Conservation (phyloP, 2,329 filamentous ascomycete species). For the Stachybotrys echinatus region DNA sequence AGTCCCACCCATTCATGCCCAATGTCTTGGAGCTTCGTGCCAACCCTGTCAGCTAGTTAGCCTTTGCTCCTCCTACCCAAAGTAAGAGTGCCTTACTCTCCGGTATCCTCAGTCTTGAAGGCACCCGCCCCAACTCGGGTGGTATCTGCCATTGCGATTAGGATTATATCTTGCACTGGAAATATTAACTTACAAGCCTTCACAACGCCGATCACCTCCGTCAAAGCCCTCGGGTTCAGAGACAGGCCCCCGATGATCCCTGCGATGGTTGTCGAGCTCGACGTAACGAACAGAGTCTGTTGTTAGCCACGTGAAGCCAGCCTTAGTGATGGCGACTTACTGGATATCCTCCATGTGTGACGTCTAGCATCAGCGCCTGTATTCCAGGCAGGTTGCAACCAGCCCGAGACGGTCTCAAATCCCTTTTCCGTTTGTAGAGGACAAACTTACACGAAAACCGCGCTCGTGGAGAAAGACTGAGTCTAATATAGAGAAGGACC, state of each 20-base stretch:
- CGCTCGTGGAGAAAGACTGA: not conserved
- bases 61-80: conserved; percentile 11
- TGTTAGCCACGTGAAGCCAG: not conserved
- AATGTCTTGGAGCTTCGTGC: conserved; percentile 40
- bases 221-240: conserved; percentile 55
- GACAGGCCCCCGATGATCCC: conserved; percentile 60
- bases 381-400: conserved; percentile 5
- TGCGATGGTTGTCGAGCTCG: conserved; percentile 39
- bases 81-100: conserved; percentile 22
- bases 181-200: conserved; percentile 50
- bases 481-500: not conserved
- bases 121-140: conserved; percentile 57
- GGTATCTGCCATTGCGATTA: conserved; percentile 43
- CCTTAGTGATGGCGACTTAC: conserved; percentile 14
- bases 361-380: conserved; percentile 57
- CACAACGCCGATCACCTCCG: conserved; percentile 58
- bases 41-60: conserved; percentile 22
- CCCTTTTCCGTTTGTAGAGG: conserved; percentile 11
- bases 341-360: conserved; percentile 43
- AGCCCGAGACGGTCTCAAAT: conserved; percentile 10
- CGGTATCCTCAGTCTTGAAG: conserved; percentile 59
- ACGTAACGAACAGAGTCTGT: conserved; percentile 38
- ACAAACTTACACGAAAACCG: conserved; percentile 6
- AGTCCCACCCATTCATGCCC: conserved; percentile 33
- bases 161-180: conserved; percentile 9